Conservation (phyloP, 139 green algal genomes). For the Gonium pectorale region DNA sequence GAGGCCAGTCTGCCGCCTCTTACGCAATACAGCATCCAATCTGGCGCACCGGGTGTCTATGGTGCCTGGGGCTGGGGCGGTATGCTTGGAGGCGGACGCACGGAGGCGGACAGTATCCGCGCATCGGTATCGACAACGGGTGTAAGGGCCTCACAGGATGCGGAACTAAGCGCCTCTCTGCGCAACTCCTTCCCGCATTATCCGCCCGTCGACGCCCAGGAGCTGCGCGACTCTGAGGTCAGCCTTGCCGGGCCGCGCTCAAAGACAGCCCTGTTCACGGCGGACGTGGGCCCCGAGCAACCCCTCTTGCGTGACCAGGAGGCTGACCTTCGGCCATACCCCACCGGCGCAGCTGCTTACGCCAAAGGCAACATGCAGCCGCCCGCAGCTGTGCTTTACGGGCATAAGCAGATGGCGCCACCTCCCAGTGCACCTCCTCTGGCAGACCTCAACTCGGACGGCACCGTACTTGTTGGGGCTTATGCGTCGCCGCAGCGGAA, state of each 20-base stretch:
- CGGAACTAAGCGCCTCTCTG: neutral
- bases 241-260: neutral
- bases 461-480: neutral
- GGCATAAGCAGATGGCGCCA: neutral
- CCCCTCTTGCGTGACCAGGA: too few species aligned
- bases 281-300: too few species aligned
- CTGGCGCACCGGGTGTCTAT: constrained; percentile 33
- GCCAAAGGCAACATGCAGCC: constrained; percentile 5
- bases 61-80: constrained; percentile 20
- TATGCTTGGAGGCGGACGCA: neutral
- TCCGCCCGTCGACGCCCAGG: neutral
- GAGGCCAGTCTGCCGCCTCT: constrained; percentile 36
- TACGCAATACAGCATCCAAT: constrained; percentile 10
- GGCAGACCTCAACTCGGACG: neutral
- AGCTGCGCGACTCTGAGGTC: neutral
- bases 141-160: neutral
- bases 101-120: neutral
- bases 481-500: neutral
- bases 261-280: neutral
- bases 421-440: neutral
- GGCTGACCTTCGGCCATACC: neutral
- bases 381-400: neutral
- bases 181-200: constrained; percentile 23
- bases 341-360: neutral
- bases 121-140: neutral